Conservation (phyloP, 192 early-diverging fungal genomes). For the Backusella parvicylindrica region DNA sequence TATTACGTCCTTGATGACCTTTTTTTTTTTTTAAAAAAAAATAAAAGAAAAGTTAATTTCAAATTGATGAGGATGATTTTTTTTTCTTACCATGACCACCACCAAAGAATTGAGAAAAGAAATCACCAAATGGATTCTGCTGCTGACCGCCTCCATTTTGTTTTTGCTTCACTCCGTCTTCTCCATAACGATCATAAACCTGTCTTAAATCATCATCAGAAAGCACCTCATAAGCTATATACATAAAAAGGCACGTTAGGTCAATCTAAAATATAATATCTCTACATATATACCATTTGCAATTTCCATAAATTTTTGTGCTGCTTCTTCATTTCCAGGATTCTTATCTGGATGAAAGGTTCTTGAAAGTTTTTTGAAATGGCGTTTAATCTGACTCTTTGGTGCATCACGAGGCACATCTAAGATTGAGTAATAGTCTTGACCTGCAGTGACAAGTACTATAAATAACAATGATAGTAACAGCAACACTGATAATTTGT, state of each 20-base stretch:
- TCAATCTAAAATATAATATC: too few relatives aligned
- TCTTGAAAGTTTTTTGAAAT: slow-evolving; percentile 87
- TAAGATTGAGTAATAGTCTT: slow-evolving; percentile 52
- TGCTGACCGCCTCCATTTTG: slow-evolving; percentile 50
- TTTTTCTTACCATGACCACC: slow-evolving; percentile 24
- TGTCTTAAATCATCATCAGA: slow-evolving; percentile 21
- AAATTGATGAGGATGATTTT: too few relatives aligned
- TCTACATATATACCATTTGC: neutral
- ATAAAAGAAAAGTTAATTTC: neutral
- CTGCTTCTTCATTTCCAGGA: slow-evolving; percentile 60
- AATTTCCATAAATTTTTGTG: slow-evolving; percentile 15
- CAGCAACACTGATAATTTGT: neutral
- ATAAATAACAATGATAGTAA: neutral
- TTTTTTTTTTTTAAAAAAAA: too few relatives aligned
- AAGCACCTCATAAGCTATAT: slow-evolving; percentile 84
- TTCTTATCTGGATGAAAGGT: slow-evolving; percentile 88
- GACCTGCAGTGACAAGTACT: slow-evolving; percentile 15
- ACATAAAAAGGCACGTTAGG: neutral
- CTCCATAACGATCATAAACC: slow-evolving; percentile 94
- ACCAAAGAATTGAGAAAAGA: slow-evolving; percentile 89
- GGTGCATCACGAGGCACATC: slow-evolving; percentile 74
- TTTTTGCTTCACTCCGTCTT: slow-evolving; percentile 86
- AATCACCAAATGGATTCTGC: slow-evolving; percentile 92
- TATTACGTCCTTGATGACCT: slow-evolving; percentile 56
- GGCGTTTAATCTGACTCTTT: slow-evolving; percentile 86